Percentiles rank a stretch among this genome's conserved stretches.
Conservation (phyloP, 306 rosid species). For the Lagenaria siceraria region DNA sequence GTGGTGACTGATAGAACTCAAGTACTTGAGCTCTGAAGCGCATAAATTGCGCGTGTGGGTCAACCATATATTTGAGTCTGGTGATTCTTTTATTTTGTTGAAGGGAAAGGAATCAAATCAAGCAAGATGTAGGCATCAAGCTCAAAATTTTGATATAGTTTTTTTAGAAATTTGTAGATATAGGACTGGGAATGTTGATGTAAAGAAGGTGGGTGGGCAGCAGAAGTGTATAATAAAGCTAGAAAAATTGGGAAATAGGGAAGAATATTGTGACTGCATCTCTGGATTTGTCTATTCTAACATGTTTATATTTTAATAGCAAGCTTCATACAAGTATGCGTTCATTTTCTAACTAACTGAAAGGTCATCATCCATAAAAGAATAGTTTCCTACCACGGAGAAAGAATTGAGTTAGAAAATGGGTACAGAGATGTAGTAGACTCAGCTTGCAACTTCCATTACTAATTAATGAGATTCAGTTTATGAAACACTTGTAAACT, state of each 20-base stretch:
- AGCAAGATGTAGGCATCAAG: not conserved
- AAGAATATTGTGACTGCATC: not conserved
- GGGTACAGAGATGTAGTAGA: not conserved
- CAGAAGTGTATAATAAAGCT: not conserved
- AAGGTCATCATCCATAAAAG: not conserved
- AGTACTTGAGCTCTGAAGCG: not conserved
- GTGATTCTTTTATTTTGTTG: constrained; percentile 1
- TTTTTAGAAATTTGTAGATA: not conserved
- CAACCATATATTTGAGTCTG: not conserved
- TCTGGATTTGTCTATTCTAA: not conserved
- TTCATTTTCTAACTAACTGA: not conserved
- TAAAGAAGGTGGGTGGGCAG: not conserved
- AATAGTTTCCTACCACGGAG: not conserved
- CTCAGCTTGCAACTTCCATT: not conserved
- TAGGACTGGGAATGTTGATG: not conserved
- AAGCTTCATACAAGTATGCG: not conserved
- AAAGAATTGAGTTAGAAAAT: too few relatives aligned
- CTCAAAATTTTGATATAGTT: not conserved
- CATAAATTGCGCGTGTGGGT: not conserved
- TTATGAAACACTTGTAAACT: not conserved
- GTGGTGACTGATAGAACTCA: not conserved
- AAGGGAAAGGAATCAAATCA: not conserved
- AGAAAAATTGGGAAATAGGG: not conserved
- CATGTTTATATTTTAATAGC: not conserved
- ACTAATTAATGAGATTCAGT: not conserved